A percentile compares a stretch with the other conserved stretches of the same genome.
Evolutionary conservation across 371 early-diverging fungal species (phyloP).

Genomic region (Mucor lusitanicus): DNA sequence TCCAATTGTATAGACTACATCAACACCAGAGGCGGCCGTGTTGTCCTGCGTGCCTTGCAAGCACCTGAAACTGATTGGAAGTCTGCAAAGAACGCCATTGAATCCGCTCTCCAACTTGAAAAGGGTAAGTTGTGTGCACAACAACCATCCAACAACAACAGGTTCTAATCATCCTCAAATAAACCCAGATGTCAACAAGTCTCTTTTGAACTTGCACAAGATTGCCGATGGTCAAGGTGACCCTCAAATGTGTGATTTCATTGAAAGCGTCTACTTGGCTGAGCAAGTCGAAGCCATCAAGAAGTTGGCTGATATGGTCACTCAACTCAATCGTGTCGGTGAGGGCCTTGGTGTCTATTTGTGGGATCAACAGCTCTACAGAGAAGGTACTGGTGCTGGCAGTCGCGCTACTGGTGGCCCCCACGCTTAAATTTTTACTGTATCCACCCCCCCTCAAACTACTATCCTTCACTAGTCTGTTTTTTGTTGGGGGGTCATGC

Average conservation of each 20-base stretch:
- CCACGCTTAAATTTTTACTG: neutral
- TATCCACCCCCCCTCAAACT: neutral
- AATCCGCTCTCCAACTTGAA: constrained; percentile 69
- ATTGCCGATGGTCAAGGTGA: constrained; percentile 62
- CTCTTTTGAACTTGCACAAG: constrained; percentile 66
- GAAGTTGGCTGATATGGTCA: constrained; percentile 65
- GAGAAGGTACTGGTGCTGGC: constrained; percentile 50
- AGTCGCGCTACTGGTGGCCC: constrained; percentile 35
- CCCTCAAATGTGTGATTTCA: constrained; percentile 71
- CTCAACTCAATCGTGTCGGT: constrained; percentile 67
- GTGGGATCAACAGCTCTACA: constrained; percentile 66
- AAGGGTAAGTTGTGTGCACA: constrained; percentile 46
- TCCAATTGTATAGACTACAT: constrained; percentile 41
- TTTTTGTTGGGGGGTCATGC: neutral
- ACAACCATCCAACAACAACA: neutral
- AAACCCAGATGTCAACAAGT: constrained; percentile 67
- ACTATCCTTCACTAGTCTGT: neutral
- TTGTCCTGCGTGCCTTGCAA: constrained; percentile 48
- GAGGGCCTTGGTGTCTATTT: constrained; percentile 59
- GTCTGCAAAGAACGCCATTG: constrained; percentile 66
- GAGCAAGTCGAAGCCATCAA: constrained; percentile 76
- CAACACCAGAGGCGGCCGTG: constrained; percentile 61
- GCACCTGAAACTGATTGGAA: constrained; percentile 66
- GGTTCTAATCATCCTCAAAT: neutral
- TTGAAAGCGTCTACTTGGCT: constrained; percentile 61